These are phyloP conservation scores for Grigorovia transvaalensis DNA, from an alignment of 805 yeast species.

Conservation along the genomic window DNA sequence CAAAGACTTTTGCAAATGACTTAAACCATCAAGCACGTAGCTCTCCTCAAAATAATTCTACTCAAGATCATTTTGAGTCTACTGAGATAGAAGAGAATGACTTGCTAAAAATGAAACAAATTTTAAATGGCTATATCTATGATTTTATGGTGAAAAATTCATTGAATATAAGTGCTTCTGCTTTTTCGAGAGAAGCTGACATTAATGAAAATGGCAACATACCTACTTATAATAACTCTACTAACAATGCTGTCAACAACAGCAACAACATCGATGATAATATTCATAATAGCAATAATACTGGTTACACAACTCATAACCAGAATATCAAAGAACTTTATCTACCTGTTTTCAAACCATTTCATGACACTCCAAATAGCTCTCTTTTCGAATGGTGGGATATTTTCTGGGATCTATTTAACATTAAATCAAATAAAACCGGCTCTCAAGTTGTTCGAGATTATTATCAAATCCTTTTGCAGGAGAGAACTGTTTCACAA, in stretches of 20 bases:
- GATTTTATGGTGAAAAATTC: constrained; percentile 74
- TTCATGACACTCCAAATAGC: constrained; percentile 71
- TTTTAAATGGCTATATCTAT: constrained; percentile 74
- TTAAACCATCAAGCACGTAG: too few relatives aligned
- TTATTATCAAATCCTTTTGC: constrained; percentile 50
- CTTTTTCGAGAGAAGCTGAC: constrained; percentile 69
- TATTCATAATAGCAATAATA: background rate
- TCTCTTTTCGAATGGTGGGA: constrained; percentile 94
- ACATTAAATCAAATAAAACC: constrained; percentile 62
- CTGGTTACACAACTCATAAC: background rate
- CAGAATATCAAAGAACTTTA: too few relatives aligned
- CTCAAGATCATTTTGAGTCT: background rate
- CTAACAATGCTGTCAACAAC: background rate
- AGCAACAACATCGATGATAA: background rate
- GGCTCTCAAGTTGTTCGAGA: constrained; percentile 57
- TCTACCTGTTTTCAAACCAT: constrained; percentile 31
- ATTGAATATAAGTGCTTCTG: constrained; percentile 58
- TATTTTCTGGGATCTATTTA: constrained; percentile 87
- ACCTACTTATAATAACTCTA: background rate
- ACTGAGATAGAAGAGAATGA: background rate
- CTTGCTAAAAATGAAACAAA: constrained; percentile 7
- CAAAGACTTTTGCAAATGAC: too few relatives aligned
- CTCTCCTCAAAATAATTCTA: too few relatives aligned
- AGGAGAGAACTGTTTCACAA: constrained; percentile 45
- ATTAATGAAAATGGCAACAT: constrained; percentile 25